Evolutionary conservation across 169 alveolate genomes (phyloP).

Genomic region (Plasmodium billcollinsi): DNA sequence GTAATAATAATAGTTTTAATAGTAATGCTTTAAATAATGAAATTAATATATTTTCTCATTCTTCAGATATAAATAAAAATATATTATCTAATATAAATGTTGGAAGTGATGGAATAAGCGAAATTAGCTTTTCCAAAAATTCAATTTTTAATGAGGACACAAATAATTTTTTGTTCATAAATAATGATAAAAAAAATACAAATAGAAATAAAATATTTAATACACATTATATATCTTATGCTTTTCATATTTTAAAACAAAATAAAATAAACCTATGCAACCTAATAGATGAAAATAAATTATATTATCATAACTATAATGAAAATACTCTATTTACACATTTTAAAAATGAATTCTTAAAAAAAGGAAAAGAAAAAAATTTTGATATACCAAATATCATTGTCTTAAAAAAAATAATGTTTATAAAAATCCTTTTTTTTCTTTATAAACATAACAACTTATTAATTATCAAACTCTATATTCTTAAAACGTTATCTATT

Average conservation of each 20-base stretch:
- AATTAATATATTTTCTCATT: not conserved
- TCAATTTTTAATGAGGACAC: not conserved
- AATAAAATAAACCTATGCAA: constrained; percentile 28
- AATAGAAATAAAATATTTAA: not conserved
- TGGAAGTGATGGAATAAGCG: constrained; percentile 16
- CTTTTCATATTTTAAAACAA: constrained; percentile 14
- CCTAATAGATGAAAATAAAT: not conserved
- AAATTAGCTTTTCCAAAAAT: constrained; percentile 4
- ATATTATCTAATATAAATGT: not conserved
- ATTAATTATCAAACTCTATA: constrained; percentile 5
- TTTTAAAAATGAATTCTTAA: constrained; percentile 10
- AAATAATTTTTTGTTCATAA: not conserved
- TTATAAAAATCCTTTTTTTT: constrained; percentile 52
- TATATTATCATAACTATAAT: not conserved
- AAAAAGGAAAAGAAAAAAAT: constrained; percentile 2
- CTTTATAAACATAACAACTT: constrained; percentile 12
- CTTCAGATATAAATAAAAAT: not conserved
- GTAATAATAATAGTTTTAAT: not conserved
- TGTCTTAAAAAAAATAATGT: constrained; percentile 20
- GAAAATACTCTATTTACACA: not conserved
- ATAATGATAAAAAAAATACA: not conserved
- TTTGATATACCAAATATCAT: constrained; percentile 16
- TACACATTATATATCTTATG: not conserved
- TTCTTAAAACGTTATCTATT: constrained; percentile 20
- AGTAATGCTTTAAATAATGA: not conserved